Evolutionary conservation across 768 basidiomycete genomes (phyloP).

Genomic region (Mycena kentingensis): DNA sequence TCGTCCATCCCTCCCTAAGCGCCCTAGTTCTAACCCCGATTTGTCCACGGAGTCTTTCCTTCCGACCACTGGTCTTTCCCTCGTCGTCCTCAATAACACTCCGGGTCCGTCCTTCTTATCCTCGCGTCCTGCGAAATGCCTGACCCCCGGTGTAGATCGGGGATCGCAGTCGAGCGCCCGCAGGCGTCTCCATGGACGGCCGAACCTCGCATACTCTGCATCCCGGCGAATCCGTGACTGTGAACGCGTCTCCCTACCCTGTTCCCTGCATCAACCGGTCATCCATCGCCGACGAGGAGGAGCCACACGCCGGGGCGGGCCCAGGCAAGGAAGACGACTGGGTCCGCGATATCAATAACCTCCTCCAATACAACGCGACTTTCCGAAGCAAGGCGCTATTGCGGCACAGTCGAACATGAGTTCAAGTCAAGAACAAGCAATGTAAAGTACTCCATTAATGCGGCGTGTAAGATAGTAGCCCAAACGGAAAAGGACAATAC

Average conservation of each 20-base stretch:
- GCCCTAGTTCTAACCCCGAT: constrained; percentile 95
- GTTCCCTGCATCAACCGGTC: constrained; percentile 93
- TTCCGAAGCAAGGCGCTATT: constrained; percentile 89
- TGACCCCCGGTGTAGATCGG: constrained; percentile 60
- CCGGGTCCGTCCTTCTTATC: constrained; percentile 48
- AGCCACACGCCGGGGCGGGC: constrained; percentile 62
- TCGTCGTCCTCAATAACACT: constrained; percentile 75
- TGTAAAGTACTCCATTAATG: background rate
- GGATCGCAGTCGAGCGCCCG: constrained; percentile 80
- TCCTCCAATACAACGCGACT: constrained; percentile 92
- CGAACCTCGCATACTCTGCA: constrained; percentile 79
- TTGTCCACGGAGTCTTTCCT: constrained; percentile 89
- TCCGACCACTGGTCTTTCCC: constrained; percentile 90
- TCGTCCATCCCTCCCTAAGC: constrained; percentile 90
- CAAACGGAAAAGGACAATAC: background rate
- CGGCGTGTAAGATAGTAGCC: background rate
- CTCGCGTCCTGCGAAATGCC: background rate
- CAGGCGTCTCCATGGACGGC: constrained; percentile 93
- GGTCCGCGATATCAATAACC: constrained; percentile 95
- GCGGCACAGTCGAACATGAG: constrained; percentile 68
- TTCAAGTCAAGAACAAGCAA: background rate
- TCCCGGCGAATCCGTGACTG: constrained; percentile 83
- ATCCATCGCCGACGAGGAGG: constrained; percentile 60
- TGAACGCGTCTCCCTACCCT: constrained; percentile 83
- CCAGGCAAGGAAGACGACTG: constrained; percentile 90